Percentiles rank a stretch among this genome's conserved stretches.
Conservation (phyloP, 2,329 filamentous ascomycete species). For the Trichoderma breve region DNA sequence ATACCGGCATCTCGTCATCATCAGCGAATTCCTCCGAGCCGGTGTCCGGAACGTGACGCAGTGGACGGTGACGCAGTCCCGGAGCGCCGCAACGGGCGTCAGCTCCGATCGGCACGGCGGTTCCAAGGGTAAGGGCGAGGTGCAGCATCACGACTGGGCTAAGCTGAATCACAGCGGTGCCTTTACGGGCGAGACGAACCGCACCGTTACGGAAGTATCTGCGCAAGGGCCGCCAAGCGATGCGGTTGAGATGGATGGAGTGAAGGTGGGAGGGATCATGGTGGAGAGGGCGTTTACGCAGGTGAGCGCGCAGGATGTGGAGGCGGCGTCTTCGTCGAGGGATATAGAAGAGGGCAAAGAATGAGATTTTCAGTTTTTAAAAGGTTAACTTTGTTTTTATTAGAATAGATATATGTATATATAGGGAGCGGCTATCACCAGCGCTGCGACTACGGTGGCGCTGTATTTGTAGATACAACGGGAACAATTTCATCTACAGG, state of each 20-base stretch:
- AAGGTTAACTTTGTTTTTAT: not conserved
- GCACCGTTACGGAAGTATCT: conserved; percentile 6
- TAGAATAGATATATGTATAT: not conserved
- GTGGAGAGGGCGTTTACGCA: conserved; percentile 19
- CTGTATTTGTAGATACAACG: not conserved
- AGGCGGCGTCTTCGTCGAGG: not conserved
- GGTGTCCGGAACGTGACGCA: not conserved
- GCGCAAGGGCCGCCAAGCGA: not conserved
- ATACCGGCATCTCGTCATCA: conserved; percentile 12
- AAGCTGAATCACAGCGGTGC: not conserved
- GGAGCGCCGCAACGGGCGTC: not conserved
- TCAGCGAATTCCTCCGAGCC: not conserved
- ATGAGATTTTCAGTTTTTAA: not conserved
- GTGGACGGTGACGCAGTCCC: not conserved
- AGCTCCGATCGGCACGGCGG: conserved; percentile 2
- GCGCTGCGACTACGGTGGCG: not conserved
- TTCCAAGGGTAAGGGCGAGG: not conserved
- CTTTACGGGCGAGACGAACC: not conserved
- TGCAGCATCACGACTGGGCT: conserved; percentile 18
- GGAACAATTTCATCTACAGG: not conserved
- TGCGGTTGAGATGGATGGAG: not conserved
- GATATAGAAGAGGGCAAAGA: not conserved
- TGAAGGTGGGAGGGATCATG: conserved; percentile 9
- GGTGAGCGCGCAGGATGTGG: conserved; percentile 14
- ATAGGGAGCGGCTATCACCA: not conserved